Evolutionary conservation across 2,329 filamentous ascomycete species (phyloP).

Genomic region (Cyphellophora europaea): DNA sequence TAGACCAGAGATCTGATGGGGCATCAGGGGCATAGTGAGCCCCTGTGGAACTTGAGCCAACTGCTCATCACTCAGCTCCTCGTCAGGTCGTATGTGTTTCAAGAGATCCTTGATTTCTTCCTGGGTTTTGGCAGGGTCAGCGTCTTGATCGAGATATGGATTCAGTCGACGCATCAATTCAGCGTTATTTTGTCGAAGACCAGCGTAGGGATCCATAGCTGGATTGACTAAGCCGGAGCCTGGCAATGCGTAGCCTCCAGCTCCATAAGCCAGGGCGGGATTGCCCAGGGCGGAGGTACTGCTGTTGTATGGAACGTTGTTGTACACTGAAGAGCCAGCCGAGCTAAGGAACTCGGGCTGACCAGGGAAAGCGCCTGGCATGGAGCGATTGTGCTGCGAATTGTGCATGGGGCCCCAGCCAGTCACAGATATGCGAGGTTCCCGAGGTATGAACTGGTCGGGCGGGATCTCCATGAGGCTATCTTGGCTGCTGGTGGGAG

Average conservation of each 20-base stretch:
- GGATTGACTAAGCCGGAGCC: not conserved
- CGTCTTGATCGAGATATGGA: not conserved
- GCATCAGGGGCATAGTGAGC: constrained; percentile 61
- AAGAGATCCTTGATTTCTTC: constrained; percentile 63
- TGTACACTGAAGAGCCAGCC: constrained; percentile 13
- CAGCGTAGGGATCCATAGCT: constrained; percentile 1
- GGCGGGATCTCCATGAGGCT: too few relatives aligned
- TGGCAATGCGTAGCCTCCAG: not conserved
- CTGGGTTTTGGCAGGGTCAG: constrained; percentile 43
- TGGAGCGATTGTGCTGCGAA: not conserved
- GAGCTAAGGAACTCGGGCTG: constrained; percentile 6
- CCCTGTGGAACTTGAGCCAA: constrained; percentile 49
- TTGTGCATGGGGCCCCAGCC: constrained; percentile 3
- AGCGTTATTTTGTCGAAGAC: not conserved
- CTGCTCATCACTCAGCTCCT: constrained; percentile 53
- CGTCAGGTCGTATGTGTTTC: constrained; percentile 64
- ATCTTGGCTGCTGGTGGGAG: too few relatives aligned
- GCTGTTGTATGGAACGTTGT: too few relatives aligned
- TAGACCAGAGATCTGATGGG: constrained; percentile 71
- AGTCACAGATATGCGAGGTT: too few relatives aligned
- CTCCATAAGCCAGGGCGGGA: too few relatives aligned
- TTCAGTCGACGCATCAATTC: not conserved
- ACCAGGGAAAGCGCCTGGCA: constrained; percentile 15
- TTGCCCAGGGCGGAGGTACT: too few relatives aligned
- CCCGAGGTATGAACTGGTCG: too few relatives aligned